Conservation (phyloP, 768 basidiomycete species). For the Gymnopilus dilepis region DNA sequence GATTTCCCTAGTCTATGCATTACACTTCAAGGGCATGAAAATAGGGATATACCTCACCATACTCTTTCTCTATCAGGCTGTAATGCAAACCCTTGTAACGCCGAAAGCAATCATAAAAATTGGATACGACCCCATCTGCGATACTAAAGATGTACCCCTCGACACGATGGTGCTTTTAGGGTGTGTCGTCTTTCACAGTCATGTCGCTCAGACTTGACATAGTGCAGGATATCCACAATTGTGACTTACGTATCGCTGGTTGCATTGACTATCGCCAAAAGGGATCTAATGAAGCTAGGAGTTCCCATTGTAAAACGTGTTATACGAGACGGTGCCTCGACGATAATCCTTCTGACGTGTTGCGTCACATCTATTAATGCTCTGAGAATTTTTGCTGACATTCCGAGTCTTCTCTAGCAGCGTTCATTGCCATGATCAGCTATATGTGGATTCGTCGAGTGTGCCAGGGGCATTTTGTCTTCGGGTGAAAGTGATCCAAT, state of each 20-base stretch:
- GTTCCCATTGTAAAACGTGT: conserved; percentile 16
- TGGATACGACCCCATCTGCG: conserved; percentile 11
- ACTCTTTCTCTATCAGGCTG: conserved; percentile 7
- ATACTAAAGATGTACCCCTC: conserved; percentile 1
- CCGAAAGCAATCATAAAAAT: conserved; percentile 6
- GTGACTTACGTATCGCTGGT: conserved; percentile 13
- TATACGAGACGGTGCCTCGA: conserved; percentile 15
- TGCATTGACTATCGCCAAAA: background rate
- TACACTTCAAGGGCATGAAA: conserved; percentile 7
- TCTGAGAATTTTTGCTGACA: background rate
- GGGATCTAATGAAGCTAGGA: background rate
- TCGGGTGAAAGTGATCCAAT: conserved; percentile 1
- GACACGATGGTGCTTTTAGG: conserved; percentile 5
- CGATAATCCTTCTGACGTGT: conserved; percentile 10
- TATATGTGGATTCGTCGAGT: conserved; percentile 6
- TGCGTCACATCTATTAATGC: background rate
- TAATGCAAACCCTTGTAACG: background rate
- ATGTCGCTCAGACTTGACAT: background rate
- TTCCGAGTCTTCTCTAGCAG: background rate
- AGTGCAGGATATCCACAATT: conserved; percentile 15
- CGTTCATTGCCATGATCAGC: conserved; percentile 7
- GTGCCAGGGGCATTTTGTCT: conserved; percentile 5
- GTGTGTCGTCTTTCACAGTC: background rate
- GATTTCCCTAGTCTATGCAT: conserved; percentile 13
- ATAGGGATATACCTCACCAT: conserved; percentile 4